A percentile compares a stretch with the other conserved stretches of the same genome.
Conservation (phyloP, 208 protist genomes). For the Leishmania lainsoni region DNA sequence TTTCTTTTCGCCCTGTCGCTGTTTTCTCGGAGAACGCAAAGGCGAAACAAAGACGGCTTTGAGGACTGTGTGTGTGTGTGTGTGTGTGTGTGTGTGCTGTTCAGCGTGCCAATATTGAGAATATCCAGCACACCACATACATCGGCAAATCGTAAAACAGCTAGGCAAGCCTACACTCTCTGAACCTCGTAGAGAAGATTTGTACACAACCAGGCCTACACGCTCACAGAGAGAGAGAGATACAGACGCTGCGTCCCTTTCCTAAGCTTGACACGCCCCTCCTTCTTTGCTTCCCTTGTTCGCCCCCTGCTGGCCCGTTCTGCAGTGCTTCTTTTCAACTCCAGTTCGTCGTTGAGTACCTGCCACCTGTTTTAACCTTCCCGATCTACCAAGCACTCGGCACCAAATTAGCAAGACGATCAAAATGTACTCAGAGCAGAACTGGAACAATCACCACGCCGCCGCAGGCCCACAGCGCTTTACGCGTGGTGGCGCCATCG, state of each 20-base stretch:
- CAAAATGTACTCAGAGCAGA: slow-evolving; percentile 44
- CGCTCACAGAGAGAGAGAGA: neutral
- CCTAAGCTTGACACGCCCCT: too few relatives aligned
- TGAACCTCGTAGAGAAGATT: neutral
- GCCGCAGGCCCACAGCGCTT: slow-evolving; percentile 8
- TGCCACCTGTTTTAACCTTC: neutral
- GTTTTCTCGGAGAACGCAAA: neutral
- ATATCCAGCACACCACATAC: neutral
- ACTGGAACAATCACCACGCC: slow-evolving; percentile 29
- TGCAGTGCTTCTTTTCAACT: neutral
- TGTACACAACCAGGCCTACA: neutral
- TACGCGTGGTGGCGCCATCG: slow-evolving; percentile 4
- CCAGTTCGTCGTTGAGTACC: neutral
- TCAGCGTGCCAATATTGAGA: neutral
- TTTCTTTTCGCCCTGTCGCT: neutral
- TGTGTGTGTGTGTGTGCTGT: neutral
- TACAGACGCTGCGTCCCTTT: neutral
- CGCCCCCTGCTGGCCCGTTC: neutral
- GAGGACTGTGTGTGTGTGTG: neutral
- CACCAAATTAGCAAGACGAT: neutral
- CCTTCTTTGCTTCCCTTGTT: neutral
- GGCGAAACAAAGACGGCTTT: neutral
- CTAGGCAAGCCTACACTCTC: neutral
- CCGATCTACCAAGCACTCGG: neutral
- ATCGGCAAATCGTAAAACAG: neutral